These are phyloP conservation scores for Talaromyces adpressus DNA, from an alignment of 495 filamentous ascomycete species.

Conservation along the genomic window DNA sequence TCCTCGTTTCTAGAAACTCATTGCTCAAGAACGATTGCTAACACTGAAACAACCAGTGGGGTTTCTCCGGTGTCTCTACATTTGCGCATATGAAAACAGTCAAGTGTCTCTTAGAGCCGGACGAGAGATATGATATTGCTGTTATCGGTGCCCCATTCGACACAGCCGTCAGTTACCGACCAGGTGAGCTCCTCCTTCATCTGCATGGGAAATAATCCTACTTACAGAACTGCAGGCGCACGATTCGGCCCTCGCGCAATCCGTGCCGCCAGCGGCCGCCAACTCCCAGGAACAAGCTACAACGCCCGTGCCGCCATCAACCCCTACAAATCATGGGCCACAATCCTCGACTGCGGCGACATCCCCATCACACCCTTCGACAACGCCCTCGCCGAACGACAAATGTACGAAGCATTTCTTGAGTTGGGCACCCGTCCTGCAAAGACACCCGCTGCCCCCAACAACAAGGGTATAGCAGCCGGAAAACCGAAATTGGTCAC, in stretches of 20 bases:
- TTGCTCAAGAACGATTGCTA: neutral
- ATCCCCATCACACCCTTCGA: constrained; percentile 76
- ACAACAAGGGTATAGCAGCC: constrained; percentile 33
- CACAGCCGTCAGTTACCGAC: constrained; percentile 73
- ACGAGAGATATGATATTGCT: constrained; percentile 65
- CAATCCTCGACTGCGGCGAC: constrained; percentile 74
- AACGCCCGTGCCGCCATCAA: constrained; percentile 73
- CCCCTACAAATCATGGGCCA: constrained; percentile 67
- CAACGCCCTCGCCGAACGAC: constrained; percentile 64
- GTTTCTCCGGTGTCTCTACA: constrained; percentile 69
- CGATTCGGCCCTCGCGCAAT: constrained; percentile 80
- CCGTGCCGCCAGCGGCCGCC: constrained; percentile 66
- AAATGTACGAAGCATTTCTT: constrained; percentile 71
- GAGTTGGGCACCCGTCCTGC: constrained; percentile 52
- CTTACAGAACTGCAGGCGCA: constrained; percentile 48
- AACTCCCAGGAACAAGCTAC: constrained; percentile 66
- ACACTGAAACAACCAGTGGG: constrained; percentile 43
- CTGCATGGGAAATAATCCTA: constrained; percentile 15
- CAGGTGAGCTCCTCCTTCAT: constrained; percentile 39
- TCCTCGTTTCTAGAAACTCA: neutral
- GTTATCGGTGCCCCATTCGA: constrained; percentile 82
- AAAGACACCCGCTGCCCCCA: constrained; percentile 21
- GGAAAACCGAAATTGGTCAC: constrained; percentile 63
- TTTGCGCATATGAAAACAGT: constrained; percentile 73
- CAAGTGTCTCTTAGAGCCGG: constrained; percentile 64